These are phyloP conservation scores for Butyriboletus loyo DNA, from an alignment of 768 basidiomycete genomes.

Conservation along the genomic window DNA sequence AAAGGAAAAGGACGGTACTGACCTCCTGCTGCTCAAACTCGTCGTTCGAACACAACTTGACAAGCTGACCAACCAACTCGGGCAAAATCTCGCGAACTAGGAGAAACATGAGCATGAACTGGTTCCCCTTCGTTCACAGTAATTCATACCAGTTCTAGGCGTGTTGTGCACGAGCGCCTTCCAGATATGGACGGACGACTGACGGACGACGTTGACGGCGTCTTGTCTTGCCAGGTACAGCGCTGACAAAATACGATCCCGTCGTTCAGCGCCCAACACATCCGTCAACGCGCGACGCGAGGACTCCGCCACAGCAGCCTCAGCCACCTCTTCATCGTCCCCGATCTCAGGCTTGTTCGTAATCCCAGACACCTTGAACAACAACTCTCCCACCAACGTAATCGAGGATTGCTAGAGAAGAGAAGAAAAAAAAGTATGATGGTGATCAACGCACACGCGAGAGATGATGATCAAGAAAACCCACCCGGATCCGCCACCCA, in stretches of 20 bases:
- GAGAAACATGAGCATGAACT: conserved; percentile 2
- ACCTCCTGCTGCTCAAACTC: conserved; percentile 92
- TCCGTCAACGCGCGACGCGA: conserved; percentile 86
- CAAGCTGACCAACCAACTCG: conserved; percentile 74
- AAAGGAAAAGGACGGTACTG: not conserved
- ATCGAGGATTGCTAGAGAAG: conserved; percentile 84
- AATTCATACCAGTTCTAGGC: conserved; percentile 70
- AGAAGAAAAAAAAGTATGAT: not conserved
- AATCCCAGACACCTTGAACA: conserved; percentile 97
- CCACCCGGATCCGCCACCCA: conserved; percentile 90
- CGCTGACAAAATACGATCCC: conserved; percentile 87
- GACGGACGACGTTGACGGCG: conserved; percentile 82
- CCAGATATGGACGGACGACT: conserved; percentile 94
- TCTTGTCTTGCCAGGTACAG: conserved; percentile 95
- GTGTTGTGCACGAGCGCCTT: conserved; percentile 96
- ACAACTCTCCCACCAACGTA: conserved; percentile 89
- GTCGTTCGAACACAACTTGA: conserved; percentile 72
- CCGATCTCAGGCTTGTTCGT: conserved; percentile 77
- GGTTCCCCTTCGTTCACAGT: not conserved
- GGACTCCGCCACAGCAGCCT: conserved; percentile 65
- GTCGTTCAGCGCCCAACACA: conserved; percentile 81
- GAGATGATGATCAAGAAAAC: conserved; percentile 17
- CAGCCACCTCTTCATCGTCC: conserved; percentile 68
- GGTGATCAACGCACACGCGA: not conserved
- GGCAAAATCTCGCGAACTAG: conserved; percentile 87